Evolutionary conservation across 2,329 filamentous ascomycete species (phyloP), one percentile per base, ranked within the genome.

Genomic region (Celoporthe dispersa): DNA sequence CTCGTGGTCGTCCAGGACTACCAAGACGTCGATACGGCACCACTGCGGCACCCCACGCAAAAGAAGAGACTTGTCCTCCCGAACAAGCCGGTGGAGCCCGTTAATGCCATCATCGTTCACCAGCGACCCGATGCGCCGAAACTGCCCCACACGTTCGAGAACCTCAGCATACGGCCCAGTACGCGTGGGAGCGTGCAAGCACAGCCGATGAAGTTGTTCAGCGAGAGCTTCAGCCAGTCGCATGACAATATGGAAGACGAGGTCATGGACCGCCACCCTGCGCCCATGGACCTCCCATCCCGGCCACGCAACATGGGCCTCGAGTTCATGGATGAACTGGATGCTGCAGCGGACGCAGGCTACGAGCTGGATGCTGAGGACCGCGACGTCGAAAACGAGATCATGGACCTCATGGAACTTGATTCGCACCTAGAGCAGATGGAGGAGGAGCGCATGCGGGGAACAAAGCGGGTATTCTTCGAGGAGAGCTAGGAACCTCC

Each of bases 331-430:
- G 82, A 84, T 59, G 85, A 81, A 25, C 76, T 90, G 41, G 82
- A 80, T 64, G 83, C 81, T 1, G 87, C 87, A 1, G 87, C 87
- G 3, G 87, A 89, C 69, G 78, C 80, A 8, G 80, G 80, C 31
- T 82, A 84, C 44, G 84, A 86, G 65, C 80, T 84, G 39, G 80
- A 81, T n/a, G 83, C 81, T 22, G 77, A 79, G 31, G 80, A 81
- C 35, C 80, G 87, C 41, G 84, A 89, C 68, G 82, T 89, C 16
- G 87, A 90, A 75, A 82, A 83, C 39, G 87, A 90, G 78, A 86
- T 90, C 82, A 81, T 91, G 73, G 88, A 90, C 76, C 88, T 91
- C 60, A 87, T 90, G 84, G 88, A 88, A 73, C 89, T 91, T 75
- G 89, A 91, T 73, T 84, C 87, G 70, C 86, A 85, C 64, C 78